Base-by-base conservation (phyloP, 2,329 filamentous ascomycete genomes). In the Claviceps maximensis region DNA sequence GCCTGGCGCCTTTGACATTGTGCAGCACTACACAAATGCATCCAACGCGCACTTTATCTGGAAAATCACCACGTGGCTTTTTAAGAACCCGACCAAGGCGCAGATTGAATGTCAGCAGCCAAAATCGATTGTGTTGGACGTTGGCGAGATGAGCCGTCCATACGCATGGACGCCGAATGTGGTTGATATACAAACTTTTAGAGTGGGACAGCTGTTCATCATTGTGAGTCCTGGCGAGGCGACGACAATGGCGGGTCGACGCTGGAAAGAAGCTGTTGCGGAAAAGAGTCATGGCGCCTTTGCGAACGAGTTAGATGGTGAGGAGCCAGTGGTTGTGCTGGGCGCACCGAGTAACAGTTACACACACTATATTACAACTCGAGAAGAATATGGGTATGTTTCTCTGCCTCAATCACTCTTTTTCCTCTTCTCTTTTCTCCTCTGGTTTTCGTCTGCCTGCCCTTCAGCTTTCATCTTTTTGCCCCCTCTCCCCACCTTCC, bases 81-180 rank as follows among this genome's bases (percentile, higher is more conserved):
- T 96, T 38, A 83, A 84, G 54, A 73, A 76, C 12, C 89, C 90
- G 0, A 81, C 77, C 2, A 66, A 79, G 6, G 74, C 81, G 51
- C 90, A 96, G 65, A 74, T 75, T 44, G 74, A 72, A 2, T 96
- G 90, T 64, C 90, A 96, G 61, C 71, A 74, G 13, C 84, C 86
- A 1, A 96, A 96, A 65, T 84, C 87, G 0, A 82, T 96, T 52
- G 76, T 96, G 1, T 78, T 96, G 6, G 89, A 96, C 62, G 87
- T 95, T 2, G 90, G 90, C 54, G 82, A 88, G 63, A 79, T 87
- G 48, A 74, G 74, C 21, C 68, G 68, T 19, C 90, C 90, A 0
- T 96, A 96, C 64, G 74, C 79, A 2, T 96, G 90, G 90, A 80
- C 82, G 0, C 87, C 90, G 4, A 95, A 95, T 61, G 86, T 95